phyloP scores from a whole-genome alignment of 148 eudicot genomes.

The Rhododendron kiyosumense region DNA sequence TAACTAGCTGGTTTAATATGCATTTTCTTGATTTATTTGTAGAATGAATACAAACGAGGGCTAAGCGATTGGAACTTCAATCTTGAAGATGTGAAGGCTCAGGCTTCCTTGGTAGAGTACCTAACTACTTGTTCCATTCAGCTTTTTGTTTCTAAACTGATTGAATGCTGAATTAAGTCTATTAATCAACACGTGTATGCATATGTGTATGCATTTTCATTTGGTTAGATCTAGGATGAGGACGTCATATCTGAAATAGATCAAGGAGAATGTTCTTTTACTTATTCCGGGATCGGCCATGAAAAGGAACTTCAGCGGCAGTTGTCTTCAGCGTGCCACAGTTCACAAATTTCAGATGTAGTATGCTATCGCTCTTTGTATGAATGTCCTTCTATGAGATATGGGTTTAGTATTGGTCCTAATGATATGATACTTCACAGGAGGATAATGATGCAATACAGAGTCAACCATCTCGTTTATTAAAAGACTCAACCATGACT shows the following conservation, averaged over 20 bases:
- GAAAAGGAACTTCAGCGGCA: conserved; percentile 33
- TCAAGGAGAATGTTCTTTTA: conserved; percentile 25
- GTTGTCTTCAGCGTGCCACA: conserved; percentile 25
- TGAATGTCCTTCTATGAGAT: neutral
- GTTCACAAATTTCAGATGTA: conserved; percentile 36
- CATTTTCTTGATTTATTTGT: neutral
- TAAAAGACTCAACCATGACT: conserved; percentile 20
- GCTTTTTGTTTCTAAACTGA: too few relatives aligned
- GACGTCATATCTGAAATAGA: conserved; percentile 58
- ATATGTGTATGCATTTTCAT: too few relatives aligned
- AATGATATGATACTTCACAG: conserved; percentile 25
- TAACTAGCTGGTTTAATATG: neutral
- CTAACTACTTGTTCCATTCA: neutral
- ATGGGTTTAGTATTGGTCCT: neutral
- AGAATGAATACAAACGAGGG: conserved; percentile 94
- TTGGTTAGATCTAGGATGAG: conserved; percentile 68
- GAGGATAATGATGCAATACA: conserved; percentile 26
- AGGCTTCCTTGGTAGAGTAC: conserved; percentile 69
- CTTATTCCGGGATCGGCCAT: conserved; percentile 19
- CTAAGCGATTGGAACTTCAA: conserved; percentile 91
- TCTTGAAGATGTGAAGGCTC: conserved; percentile 84
- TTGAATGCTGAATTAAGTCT: too few relatives aligned
- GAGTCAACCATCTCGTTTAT: conserved; percentile 15
- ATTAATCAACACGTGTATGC: neutral
- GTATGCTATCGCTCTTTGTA: conserved; percentile 17